Conservation (phyloP, 169 alveolate species). For the Eimeria sp. region DNA sequence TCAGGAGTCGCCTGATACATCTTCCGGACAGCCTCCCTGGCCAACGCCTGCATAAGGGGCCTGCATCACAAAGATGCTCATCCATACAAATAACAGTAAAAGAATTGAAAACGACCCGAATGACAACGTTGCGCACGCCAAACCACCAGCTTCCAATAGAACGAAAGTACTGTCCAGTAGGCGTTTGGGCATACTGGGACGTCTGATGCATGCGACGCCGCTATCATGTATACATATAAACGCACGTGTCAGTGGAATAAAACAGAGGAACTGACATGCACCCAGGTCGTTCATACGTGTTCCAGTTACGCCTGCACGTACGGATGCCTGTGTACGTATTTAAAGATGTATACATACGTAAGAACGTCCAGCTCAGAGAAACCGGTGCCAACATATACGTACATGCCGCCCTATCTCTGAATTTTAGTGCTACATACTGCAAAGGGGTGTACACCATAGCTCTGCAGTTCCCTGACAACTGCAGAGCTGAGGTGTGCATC, state of each 20-base stretch:
- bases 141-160: neutral
- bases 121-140: neutral
- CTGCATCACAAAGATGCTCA: neutral
- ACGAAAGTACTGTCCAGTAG: neutral
- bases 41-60: slow-evolving; percentile 38
- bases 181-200: neutral
- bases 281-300: neutral
- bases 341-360: neutral
- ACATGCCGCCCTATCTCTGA: neutral
- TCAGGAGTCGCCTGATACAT: slow-evolving; percentile 35
- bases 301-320: neutral
- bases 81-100: neutral
- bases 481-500: neutral
- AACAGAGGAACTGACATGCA: neutral
- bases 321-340: neutral
- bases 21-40: slow-evolving; percentile 29
- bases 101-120: neutral
- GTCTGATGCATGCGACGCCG: neutral
- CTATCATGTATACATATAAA: neutral
- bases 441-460: too few species aligned
- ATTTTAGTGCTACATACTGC: neutral
- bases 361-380: neutral
- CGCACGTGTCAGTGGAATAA: neutral
- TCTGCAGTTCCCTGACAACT: neutral
- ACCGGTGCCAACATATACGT: neutral